phyloP scores from a whole-genome alignment of 345 rosid species.

The Angophora floribunda region DNA sequence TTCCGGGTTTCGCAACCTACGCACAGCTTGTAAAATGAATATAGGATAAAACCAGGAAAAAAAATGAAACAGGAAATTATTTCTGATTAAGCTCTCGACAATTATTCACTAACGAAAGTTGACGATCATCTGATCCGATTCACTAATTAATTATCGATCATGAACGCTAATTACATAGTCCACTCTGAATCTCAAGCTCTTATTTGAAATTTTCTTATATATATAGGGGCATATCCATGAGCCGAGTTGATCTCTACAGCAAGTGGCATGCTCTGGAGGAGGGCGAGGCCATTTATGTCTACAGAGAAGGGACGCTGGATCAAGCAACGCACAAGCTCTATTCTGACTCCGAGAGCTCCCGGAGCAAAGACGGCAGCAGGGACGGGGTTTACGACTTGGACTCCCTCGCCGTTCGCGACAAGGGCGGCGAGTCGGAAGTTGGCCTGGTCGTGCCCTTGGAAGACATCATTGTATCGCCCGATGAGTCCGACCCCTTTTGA shows the following conservation, averaged over 20 bases:
- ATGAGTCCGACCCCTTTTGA: not conserved
- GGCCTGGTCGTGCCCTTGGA: conserved; percentile 11
- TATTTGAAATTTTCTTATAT: not conserved
- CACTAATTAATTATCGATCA: not conserved
- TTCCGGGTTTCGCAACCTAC: rapidly evolving
- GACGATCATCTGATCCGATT: not conserved
- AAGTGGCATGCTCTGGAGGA: conserved; percentile 39
- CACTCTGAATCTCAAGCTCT: not conserved
- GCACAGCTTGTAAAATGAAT: not conserved
- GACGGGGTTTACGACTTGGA: not conserved
- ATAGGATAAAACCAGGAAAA: rapidly evolving
- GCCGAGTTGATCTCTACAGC: conserved; percentile 1
- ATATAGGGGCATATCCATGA: conserved; percentile 34
- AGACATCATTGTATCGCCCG: conserved; percentile 8
- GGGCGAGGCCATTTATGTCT: conserved; percentile 25
- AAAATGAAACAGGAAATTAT: not conserved
- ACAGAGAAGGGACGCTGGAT: conserved; percentile 39
- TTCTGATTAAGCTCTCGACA: not conserved
- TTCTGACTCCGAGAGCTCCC: not conserved
- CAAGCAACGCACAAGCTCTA: conserved; percentile 3
- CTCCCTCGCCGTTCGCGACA: not conserved
- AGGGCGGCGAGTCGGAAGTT: not conserved
- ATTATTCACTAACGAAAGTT: not conserved
- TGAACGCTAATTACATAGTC: rapidly evolving
- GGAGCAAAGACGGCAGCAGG: not conserved